Evolutionary conservation across 2,329 filamentous ascomycete genomes (phyloP).

Genomic region (Ophiostoma fasciatum): DNA sequence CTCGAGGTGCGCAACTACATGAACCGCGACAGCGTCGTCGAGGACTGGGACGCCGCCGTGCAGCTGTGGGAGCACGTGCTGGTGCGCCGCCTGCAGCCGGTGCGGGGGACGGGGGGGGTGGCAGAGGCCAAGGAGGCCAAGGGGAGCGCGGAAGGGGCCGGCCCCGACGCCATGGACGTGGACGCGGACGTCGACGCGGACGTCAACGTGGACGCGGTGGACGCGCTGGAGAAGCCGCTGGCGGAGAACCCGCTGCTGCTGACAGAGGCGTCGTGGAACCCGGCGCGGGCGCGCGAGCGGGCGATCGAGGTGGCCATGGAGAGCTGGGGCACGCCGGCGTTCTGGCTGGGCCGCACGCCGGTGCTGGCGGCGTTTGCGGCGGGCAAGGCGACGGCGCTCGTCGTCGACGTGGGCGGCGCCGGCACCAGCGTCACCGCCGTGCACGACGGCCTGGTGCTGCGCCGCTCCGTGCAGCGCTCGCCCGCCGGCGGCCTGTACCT

Average conservation of each 20-base stretch:
- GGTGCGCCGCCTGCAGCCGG: constrained; percentile 71
- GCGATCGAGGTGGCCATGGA: constrained; percentile 95
- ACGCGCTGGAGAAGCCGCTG: constrained; percentile 58
- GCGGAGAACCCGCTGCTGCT: constrained; percentile 83
- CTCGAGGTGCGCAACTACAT: constrained; percentile 89
- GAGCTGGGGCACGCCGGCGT: constrained; percentile 87
- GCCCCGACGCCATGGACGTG: constrained; percentile 46
- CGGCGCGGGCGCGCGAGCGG: constrained; percentile 76
- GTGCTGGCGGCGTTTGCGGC: constrained; percentile 84
- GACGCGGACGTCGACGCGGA: constrained; percentile 49
- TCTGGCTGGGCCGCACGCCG: constrained; percentile 80
- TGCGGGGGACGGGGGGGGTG: constrained; percentile 23
- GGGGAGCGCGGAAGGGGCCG: constrained; percentile 60
- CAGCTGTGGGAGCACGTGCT: constrained; percentile 89
- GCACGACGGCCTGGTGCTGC: constrained; percentile 86
- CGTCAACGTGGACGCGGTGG: constrained; percentile 36
- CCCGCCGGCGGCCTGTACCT: constrained; percentile 80
- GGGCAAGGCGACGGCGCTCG: constrained; percentile 83
- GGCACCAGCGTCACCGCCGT: constrained; percentile 82
- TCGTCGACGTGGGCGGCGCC: constrained; percentile 81
- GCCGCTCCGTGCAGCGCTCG: constrained; percentile 76
- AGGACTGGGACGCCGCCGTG: constrained; percentile 88
- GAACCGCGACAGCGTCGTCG: constrained; percentile 73
- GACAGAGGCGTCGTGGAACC: constrained; percentile 91
- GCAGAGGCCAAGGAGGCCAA: constrained; percentile 13